Conservation (phyloP, 805 yeast species). For the Zygosaccharomyces pseudorouxii region DNA sequence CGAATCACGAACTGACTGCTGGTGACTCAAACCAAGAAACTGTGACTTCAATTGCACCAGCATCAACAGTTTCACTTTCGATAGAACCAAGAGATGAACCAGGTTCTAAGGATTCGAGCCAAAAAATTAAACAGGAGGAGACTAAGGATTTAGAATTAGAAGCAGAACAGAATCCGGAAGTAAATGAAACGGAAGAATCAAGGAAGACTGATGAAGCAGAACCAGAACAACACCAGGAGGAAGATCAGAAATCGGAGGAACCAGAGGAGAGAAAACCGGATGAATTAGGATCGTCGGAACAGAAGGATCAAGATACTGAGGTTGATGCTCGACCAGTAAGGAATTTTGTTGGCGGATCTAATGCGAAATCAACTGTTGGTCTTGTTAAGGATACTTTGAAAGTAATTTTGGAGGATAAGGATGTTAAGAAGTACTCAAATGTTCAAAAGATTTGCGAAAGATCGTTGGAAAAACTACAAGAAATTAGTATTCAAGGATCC, state of each 20-base stretch:
- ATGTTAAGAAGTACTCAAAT: conserved; percentile 47
- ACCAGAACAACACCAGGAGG: conserved; percentile 22
- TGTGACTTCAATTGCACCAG: conserved; percentile 17
- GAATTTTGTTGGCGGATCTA: conserved; percentile 12
- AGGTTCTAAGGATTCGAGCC: conserved; percentile 8
- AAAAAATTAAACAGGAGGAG: conserved; percentile 22
- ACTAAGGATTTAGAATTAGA: conserved; percentile 15
- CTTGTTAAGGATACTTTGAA: conserved; percentile 58
- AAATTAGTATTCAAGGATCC: conserved; percentile 25
- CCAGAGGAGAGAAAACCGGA: conserved; percentile 3
- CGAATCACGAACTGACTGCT: conserved; percentile 2
- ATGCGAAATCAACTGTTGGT: conserved; percentile 32
- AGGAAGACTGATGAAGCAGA: conserved; percentile 28
- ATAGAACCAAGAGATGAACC: conserved; percentile 9
- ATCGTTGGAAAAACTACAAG: conserved; percentile 29
- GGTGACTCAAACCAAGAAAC: conserved; percentile 15
- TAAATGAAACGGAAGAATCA: conserved; percentile 21
- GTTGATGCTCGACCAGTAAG: background rate
- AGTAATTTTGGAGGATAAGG: conserved; percentile 53
- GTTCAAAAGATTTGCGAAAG: conserved; percentile 33
- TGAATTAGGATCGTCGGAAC: background rate
- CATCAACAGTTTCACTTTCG: conserved; percentile 10
- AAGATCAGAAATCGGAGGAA: conserved; percentile 6
- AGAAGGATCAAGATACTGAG: background rate
- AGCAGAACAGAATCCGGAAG: background rate